Percentiles rank a stretch among this genome's conserved stretches.
phyloP scores from a whole-genome alignment of 2,329 filamentous ascomycete species.

The Huntiella decipiens region DNA sequence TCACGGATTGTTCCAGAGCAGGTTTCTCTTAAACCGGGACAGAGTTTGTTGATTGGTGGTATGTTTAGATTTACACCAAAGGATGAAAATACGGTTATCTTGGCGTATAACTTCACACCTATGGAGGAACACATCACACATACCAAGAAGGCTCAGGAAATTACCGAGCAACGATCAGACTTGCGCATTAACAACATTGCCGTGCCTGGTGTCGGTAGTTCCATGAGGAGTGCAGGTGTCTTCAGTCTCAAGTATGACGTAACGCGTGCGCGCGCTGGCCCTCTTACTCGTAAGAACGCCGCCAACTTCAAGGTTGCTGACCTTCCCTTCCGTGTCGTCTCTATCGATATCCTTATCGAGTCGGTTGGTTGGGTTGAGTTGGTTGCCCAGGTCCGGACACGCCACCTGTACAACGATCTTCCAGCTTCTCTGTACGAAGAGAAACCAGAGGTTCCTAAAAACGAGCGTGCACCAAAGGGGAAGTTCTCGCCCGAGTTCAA shows the following conservation, averaged over 20 bases:
- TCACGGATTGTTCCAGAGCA: constrained; percentile 56
- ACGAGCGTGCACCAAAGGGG: constrained; percentile 7
- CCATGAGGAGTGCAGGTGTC: constrained; percentile 50
- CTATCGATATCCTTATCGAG: constrained; percentile 73
- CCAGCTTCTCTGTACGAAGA: constrained; percentile 14
- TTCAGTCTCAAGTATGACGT: constrained; percentile 67
- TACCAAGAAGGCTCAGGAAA: constrained; percentile 59
- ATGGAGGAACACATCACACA: constrained; percentile 57
- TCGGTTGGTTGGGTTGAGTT: constrained; percentile 89
- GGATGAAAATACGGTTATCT: constrained; percentile 40
- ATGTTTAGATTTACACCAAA: constrained; percentile 72
- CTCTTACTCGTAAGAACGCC: constrained; percentile 44
- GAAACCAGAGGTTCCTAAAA: constrained; percentile 3
- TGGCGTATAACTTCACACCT: constrained; percentile 77
- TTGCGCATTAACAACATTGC: constrained; percentile 44
- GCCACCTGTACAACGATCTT: constrained; percentile 21
- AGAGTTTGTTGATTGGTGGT: constrained; percentile 70
- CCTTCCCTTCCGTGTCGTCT: constrained; percentile 63
- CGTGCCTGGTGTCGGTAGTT: constrained; percentile 33
- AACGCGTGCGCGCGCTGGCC: constrained; percentile 58
- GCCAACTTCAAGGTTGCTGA: constrained; percentile 43
- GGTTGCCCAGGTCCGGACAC: constrained; percentile 56
- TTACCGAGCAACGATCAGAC: constrained; percentile 45
- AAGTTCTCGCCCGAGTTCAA: constrained; percentile 7
- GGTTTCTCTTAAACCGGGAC: constrained; percentile 49